Conservation (phyloP, 164 flowering plant genomes). For the Nymphaea thermarum region DNA sequence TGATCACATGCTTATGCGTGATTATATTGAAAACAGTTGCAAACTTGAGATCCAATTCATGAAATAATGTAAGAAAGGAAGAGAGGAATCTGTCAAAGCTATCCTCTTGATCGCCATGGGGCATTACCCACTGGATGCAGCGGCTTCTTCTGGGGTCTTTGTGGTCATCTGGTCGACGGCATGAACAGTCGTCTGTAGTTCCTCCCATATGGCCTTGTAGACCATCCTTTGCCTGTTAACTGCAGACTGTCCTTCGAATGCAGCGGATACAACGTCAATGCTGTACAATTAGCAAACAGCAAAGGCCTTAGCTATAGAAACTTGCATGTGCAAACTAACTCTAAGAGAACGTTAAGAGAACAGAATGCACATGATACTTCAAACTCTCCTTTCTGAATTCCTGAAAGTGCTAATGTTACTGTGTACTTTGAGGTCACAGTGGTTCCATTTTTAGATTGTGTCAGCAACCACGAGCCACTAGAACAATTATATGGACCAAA, state of each 20-base stretch:
- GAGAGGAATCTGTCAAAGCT: neutral
- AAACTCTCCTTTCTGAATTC: no score
- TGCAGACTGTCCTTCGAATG: conserved; percentile 77
- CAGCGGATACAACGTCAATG: conserved; percentile 69
- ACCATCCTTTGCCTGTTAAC: conserved; percentile 98
- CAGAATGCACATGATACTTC: no score
- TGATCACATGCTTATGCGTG: neutral
- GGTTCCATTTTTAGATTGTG: no score
- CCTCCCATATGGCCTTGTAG: conserved; percentile 96
- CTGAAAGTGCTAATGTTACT: no score
- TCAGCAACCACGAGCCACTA: no score
- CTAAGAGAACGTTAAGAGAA: no score
- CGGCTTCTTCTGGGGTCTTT: conserved; percentile 64
- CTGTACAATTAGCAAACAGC: conserved; percentile 15
- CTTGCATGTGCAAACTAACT: no score
- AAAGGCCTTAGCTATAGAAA: no score
- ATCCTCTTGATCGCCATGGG: neutral
- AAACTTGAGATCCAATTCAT: neutral
- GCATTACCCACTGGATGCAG: neutral
- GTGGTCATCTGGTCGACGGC: conserved; percentile 94
- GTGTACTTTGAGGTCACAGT: no score
- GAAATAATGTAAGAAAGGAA: neutral
- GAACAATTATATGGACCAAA: no score
- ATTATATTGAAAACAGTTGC: neutral
- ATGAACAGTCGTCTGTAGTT: conserved; percentile 87